Conservation (phyloP, 1,284 basidiomycete species). For the Ganoderma sp. region DNA sequence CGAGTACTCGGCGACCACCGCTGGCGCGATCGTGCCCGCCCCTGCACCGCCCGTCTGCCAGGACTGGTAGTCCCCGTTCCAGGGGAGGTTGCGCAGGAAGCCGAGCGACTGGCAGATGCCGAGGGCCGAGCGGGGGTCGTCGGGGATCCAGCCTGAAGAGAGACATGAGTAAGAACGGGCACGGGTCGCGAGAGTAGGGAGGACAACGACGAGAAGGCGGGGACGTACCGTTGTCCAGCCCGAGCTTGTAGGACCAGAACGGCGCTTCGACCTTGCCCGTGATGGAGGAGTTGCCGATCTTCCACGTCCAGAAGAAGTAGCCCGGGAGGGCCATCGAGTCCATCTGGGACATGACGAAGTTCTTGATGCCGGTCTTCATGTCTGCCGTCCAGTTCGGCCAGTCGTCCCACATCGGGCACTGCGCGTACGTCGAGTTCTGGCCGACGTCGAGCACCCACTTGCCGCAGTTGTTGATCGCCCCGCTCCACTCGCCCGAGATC, state of each 20-base stretch:
- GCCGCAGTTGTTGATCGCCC: constrained; percentile 70
- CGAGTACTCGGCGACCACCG: constrained; percentile 52
- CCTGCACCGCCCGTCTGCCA: constrained; percentile 82
- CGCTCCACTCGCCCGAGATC: constrained; percentile 73
- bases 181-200: background rate
- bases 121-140: constrained; percentile 68
- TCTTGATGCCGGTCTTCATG: constrained; percentile 61
- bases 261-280: constrained; percentile 49
- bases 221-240: constrained; percentile 52
- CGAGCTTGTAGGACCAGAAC: constrained; percentile 59
- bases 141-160: constrained; percentile 71
- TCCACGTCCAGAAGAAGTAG: constrained; percentile 78
- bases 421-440: constrained; percentile 49
- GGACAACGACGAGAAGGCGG: background rate
- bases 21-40: constrained; percentile 61
- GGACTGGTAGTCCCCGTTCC: constrained; percentile 60
- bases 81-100: constrained; percentile 49
- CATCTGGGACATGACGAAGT: constrained; percentile 64
- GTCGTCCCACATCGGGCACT: constrained; percentile 66
- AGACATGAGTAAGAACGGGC: background rate
- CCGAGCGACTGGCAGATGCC: constrained; percentile 67
- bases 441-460: constrained; percentile 68
- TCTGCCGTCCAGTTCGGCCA: constrained; percentile 62
- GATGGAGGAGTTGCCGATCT: constrained; percentile 55
- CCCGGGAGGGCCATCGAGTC: constrained; percentile 55